These are phyloP conservation scores for Solanum chiquidenum DNA, from an alignment of 257 asterid genomes.

Conservation along the genomic window DNA sequence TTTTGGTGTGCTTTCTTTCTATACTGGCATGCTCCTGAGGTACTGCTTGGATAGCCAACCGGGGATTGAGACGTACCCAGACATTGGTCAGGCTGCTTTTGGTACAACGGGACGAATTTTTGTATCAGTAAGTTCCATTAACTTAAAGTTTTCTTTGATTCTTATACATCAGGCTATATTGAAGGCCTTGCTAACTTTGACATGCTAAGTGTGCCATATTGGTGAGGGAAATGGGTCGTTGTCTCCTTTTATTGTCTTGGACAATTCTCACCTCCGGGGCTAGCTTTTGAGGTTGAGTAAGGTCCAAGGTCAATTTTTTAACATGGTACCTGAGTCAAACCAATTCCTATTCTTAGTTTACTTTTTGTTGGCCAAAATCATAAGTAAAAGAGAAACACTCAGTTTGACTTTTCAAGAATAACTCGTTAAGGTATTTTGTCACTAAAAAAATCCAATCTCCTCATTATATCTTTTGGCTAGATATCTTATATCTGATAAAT, in stretches of 20 bases:
- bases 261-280: not conserved
- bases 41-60: conserved; percentile 92
- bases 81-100: conserved; percentile 97
- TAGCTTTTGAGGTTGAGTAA: not conserved
- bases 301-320: not conserved
- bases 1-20: conserved; percentile 12
- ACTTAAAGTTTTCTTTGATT: not conserved
- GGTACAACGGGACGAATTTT: conserved; percentile 66
- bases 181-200: not conserved
- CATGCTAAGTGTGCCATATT: not conserved
- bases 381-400: not conserved
- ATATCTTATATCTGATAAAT: not conserved
- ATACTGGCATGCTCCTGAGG: conserved; percentile 73
- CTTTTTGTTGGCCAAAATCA: not conserved
- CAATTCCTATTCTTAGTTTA: not conserved
- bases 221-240: not conserved
- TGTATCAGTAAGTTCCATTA: conserved; percentile 58
- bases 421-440: not conserved
- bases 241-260: not conserved
- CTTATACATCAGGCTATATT: not conserved
- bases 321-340: not conserved
- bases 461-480: not conserved
- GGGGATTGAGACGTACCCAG: conserved; percentile 89
- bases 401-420: not conserved
- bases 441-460: not conserved